Evolutionary conservation across 768 basidiomycete species (phyloP), one percentile per base, ranked within the genome.

Genomic region (Amanita molliuscula): DNA sequence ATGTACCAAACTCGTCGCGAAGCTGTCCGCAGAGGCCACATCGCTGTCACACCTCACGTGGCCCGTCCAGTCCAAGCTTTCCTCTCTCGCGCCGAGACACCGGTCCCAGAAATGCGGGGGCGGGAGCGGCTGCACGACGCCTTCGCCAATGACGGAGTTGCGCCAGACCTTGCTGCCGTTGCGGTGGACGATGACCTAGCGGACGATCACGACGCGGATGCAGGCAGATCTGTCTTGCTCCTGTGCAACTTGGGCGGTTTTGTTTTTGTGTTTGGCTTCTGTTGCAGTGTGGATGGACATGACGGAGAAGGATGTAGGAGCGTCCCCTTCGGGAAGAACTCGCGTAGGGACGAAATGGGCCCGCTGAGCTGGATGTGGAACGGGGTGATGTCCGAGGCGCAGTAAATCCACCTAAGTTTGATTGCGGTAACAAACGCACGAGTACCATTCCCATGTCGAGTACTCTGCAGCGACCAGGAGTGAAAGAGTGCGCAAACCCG

Each of bases 371-470:
- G 84, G 15, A 86, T 58, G 56, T 83, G 79, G 61, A 84, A 79
- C 6, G 81, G 81, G 7, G 85, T 81, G 15, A 65, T 67, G 54
- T 84, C 79, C 8, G 66, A 58, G 26, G 81, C 36, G 6, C 75
- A 73, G 61, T 74, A 85, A 15, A 75, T 70, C 43, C 73, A n/a
- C n/a, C 13, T 10, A 51, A 29, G 45, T 35, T 43, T 44, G 35
- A 38, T 18, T 41, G 29, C 34, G 50, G 40, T 25, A 10, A 36
- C 21, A 49, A 56, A 77, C 81, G 56, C 58, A 90, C 88, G 87
- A 90, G 61, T 90, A 91, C 89, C 91, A 94, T 60, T 92, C 88
- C 83, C 89, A 93, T 37, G 83, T 78, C 11, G 85, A 83, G 59
- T 83, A 85, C 54, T 88, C 84, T 4, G 84, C 81, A 11, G 78